A percentile compares a stretch with the other conserved stretches of the same genome.
Evolutionary conservation across 768 basidiomycete genomes (phyloP).

Genomic region (Kwoniella dejecticola): DNA sequence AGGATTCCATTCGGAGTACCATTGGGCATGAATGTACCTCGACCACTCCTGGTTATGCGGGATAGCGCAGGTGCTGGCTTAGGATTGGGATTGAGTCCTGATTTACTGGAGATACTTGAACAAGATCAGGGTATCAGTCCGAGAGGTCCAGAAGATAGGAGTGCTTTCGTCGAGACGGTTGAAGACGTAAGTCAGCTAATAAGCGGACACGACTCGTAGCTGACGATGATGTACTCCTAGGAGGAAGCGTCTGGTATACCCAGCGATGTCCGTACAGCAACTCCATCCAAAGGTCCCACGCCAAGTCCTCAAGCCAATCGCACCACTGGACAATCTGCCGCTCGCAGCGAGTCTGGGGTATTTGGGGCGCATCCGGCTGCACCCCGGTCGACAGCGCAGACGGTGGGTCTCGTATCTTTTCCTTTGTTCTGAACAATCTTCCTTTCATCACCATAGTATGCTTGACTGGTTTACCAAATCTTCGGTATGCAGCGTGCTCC

Average conservation of each 20-base stretch:
- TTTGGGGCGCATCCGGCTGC: constrained; percentile 2
- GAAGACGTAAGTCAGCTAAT: constrained; percentile 44
- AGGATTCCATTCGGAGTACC: constrained; percentile 45
- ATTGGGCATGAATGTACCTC: constrained; percentile 21
- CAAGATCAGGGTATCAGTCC: constrained; percentile 15
- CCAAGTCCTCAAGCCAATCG: background rate
- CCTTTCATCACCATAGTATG: background rate
- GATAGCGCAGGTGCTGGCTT: constrained; percentile 26
- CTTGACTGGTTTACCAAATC: background rate
- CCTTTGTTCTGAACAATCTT: constrained; percentile 8
- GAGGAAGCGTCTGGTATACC: constrained; percentile 19
- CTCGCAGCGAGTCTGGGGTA: constrained; percentile 10
- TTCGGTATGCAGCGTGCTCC: constrained; percentile 1
- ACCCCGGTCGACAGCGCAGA: constrained; percentile 8
- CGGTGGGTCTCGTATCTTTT: constrained; percentile 2
- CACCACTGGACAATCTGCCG: background rate
- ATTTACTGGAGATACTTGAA: constrained; percentile 31
- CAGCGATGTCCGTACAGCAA: constrained; percentile 8
- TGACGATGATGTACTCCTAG: background rate
- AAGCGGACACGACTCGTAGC: background rate
- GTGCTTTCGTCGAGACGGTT: constrained; percentile 54
- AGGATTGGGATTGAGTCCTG: constrained; percentile 30
- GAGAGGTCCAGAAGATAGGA: constrained; percentile 31
- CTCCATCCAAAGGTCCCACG: constrained; percentile 7
- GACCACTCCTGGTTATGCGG: constrained; percentile 38